A percentile compares a stretch with the other conserved stretches of the same genome.
Evolutionary conservation across 306 rosid species (phyloP).

Genomic region (Echinosophora koreensis): DNA sequence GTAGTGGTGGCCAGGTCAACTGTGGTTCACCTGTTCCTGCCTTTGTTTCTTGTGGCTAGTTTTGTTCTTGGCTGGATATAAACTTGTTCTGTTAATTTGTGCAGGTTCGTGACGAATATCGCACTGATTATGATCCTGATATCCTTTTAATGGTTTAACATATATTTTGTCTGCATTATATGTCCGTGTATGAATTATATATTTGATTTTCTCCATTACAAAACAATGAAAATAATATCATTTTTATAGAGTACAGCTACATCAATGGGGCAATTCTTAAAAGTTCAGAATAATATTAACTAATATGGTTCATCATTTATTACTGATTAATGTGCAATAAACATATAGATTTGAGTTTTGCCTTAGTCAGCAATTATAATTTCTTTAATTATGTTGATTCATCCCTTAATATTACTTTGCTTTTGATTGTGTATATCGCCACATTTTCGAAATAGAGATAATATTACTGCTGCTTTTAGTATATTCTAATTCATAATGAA

Average conservation of each 20-base stretch:
- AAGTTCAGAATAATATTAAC: background rate
- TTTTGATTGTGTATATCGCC: background rate
- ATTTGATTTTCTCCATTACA: background rate
- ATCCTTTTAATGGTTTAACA: slow-evolving; percentile 65
- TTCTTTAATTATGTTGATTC: slow-evolving; percentile 2
- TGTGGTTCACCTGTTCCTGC: background rate
- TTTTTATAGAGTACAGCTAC: background rate
- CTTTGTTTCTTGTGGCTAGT: slow-evolving; percentile 16
- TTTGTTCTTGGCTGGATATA: slow-evolving; percentile 36
- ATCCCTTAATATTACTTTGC: background rate
- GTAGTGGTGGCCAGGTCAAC: slow-evolving; percentile 97
- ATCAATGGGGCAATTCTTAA: background rate
- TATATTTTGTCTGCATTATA: slow-evolving; percentile 10
- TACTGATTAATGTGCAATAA: background rate
- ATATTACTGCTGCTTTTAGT: background rate
- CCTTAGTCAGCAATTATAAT: background rate
- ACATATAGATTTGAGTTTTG: background rate
- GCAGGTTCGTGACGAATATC: slow-evolving; percentile 98
- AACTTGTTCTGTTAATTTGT: slow-evolving; percentile 30
- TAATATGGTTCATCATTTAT: background rate
- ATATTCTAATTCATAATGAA: background rate
- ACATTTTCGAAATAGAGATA: background rate
- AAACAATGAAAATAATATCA: background rate
- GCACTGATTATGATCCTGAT: slow-evolving; percentile 99
- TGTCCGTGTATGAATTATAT: background rate